Evolutionary conservation across 345 rosid genomes (phyloP).

Genomic region (Salix exigua): DNA sequence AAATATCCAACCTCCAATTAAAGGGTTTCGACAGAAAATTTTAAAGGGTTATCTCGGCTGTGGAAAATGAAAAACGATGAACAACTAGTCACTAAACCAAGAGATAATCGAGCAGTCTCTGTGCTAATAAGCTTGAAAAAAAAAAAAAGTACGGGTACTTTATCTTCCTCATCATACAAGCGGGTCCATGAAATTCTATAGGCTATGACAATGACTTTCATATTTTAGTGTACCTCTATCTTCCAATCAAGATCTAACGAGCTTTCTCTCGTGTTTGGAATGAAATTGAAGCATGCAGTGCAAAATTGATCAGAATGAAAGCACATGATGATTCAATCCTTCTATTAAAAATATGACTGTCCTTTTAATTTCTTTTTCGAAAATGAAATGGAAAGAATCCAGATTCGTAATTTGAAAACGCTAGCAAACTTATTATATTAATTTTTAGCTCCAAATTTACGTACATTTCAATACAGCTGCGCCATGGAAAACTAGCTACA

Average conservation of each 20-base stretch:
- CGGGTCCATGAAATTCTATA: neutral
- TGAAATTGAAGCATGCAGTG: too few species aligned
- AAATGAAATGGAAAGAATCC: neutral
- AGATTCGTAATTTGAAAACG: neutral
- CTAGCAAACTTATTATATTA: neutral
- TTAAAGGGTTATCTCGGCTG: neutral
- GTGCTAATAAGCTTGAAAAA: neutral
- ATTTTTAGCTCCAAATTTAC: too few species aligned
- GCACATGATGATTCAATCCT: neutral
- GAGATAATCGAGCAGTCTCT: neutral
- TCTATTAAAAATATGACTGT: neutral
- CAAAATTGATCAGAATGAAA: neutral
- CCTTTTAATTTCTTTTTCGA: neutral
- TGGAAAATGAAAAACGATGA: neutral
- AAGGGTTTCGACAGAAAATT: neutral
- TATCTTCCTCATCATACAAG: neutral
- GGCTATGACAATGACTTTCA: neutral
- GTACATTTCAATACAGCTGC: too few species aligned
- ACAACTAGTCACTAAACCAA: neutral
- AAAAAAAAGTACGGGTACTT: neutral
- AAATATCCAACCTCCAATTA: neutral
- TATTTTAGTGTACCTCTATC: neutral
- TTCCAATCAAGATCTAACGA: neutral
- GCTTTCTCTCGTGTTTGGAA: neutral
- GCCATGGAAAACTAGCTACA: too few species aligned